Evolutionary conservation across 768 basidiomycete species (phyloP), one percentile per base, ranked within the genome.

Genomic region (Trichaptum fuscoviolaceum): DNA sequence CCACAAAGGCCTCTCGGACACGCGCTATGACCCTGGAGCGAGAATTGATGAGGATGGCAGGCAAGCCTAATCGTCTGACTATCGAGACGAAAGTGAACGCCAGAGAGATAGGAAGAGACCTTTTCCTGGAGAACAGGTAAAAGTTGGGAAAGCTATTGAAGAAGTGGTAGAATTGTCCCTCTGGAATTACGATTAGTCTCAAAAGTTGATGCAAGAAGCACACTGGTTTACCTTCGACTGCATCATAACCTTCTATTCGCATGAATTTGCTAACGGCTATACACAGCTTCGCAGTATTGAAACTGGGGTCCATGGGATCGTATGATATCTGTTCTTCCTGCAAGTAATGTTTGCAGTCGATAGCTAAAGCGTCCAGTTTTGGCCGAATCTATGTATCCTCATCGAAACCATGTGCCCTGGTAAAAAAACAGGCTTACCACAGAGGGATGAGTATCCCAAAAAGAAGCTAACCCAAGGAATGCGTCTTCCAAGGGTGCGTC

Each of bases 41-140:
- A 65, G 87, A 86, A 69, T 85, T 81, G 20, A 86, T 73, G 0
- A 88, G 87, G 4, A 77, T 78, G 0, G 86, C 86, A 8, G 72
- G 68, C 20, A 89, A 76, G 26, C 82, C 84, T 0, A 89, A 72
- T 35, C 84, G 80, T 18, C 80, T 78, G 20, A 81, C 81, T 58
- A 90, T 74, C 20, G 82, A 80, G 15, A 84, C 80, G 67, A 87
- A 90, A 25, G 87, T 71, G 73, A 84, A 86, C 52, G 83, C 83
- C 58, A 89, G 76, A 12, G 85, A 86, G 62, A 90, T 82, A 0
- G 88, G 87, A 58, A 89, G 80, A 0, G 85, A 83, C 25, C 74
- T 73, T 65, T 79, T 85, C 70, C 82, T 75, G 0, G 79, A 78
- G 1, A 77, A 78, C 24, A 90, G 78, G 70, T 88, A 86, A 64